These are phyloP conservation scores for Cystofilobasidium ferigula DNA, from an alignment of 768 basidiomycete species.

Conservation along the genomic window DNA sequence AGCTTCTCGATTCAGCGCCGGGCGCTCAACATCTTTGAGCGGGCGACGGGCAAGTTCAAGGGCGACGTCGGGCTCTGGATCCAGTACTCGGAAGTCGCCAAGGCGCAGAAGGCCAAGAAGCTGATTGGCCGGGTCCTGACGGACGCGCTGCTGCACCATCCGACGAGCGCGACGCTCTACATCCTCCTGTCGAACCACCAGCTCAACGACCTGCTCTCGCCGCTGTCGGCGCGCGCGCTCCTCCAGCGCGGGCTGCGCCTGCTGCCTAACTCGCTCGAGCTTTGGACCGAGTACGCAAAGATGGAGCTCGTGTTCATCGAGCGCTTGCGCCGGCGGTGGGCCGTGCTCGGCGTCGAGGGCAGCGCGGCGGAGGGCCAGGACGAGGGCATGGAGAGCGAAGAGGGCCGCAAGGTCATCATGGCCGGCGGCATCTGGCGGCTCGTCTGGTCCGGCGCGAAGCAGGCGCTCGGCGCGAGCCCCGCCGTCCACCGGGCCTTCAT, in stretches of 20 bases:
- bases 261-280: slow-evolving; percentile 55
- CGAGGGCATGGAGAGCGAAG: slow-evolving; percentile 30
- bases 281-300: slow-evolving; percentile 84
- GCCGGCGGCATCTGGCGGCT: slow-evolving; percentile 67
- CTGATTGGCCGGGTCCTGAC: slow-evolving; percentile 73
- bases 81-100: slow-evolving; percentile 75
- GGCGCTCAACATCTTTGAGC: slow-evolving; percentile 81
- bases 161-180: slow-evolving; percentile 32
- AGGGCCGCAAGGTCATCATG: slow-evolving; percentile 57
- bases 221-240: slow-evolving; percentile 59
- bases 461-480: slow-evolving; percentile 48
- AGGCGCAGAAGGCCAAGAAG: slow-evolving; percentile 63
- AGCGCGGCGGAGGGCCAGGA: slow-evolving; percentile 10
- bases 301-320: slow-evolving; percentile 84
- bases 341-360: slow-evolving; percentile 54
- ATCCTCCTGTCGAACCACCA: slow-evolving; percentile 29
- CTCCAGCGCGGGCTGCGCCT: slow-evolving; percentile 76
- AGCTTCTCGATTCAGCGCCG: slow-evolving; percentile 74
- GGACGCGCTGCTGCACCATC: slow-evolving; percentile 72
- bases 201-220: slow-evolving; percentile 22
- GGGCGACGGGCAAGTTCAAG: slow-evolving; percentile 79
- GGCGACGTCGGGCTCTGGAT: slow-evolving; percentile 77
- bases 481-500: slow-evolving; percentile 41
- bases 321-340: slow-evolving; percentile 66
- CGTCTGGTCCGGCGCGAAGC: slow-evolving; percentile 61